Percentiles rank a stretch among this genome's conserved stretches.
phyloP scores from a whole-genome alignment of 2,329 filamentous ascomycete species.

The Xylariaceae sp. region DNA sequence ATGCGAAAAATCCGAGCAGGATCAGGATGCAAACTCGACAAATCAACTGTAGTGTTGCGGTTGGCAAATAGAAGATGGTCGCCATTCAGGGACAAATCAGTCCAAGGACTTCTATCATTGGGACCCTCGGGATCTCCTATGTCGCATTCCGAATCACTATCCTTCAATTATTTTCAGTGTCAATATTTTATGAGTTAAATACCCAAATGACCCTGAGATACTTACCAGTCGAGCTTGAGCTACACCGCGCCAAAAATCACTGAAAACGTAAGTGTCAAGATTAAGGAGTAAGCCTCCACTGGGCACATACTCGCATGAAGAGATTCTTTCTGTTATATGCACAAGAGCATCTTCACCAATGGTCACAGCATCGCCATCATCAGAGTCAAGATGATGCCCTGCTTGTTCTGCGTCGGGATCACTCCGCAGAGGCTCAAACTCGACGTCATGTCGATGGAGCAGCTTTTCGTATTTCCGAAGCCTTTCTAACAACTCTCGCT shows the following conservation, averaged over 20 bases:
- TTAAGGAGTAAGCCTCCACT: no score
- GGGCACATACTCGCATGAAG: no score
- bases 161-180: no score
- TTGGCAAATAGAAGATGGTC: constrained; percentile 52
- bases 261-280: constrained; percentile 30
- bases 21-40: constrained; percentile 48
- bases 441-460: constrained; percentile 50
- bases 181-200: no score
- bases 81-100: constrained; percentile 37
- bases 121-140: no score
- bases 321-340: no score
- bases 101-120: constrained; percentile 43
- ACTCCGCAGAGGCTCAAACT: constrained; percentile 49
- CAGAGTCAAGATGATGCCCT: constrained; percentile 22
- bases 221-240: no score
- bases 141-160: no score
- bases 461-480: constrained; percentile 55
- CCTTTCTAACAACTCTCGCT: constrained; percentile 55
- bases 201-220: not conserved
- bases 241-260: not conserved
- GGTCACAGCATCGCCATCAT: constrained; percentile 18
- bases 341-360: not conserved
- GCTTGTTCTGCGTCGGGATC: no score
- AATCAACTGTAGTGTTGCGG: constrained; percentile 35
- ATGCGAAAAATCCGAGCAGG: constrained; percentile 43